phyloP scores from a whole-genome alignment of 257 asterid genomes.

The Solanum chilense region DNA sequence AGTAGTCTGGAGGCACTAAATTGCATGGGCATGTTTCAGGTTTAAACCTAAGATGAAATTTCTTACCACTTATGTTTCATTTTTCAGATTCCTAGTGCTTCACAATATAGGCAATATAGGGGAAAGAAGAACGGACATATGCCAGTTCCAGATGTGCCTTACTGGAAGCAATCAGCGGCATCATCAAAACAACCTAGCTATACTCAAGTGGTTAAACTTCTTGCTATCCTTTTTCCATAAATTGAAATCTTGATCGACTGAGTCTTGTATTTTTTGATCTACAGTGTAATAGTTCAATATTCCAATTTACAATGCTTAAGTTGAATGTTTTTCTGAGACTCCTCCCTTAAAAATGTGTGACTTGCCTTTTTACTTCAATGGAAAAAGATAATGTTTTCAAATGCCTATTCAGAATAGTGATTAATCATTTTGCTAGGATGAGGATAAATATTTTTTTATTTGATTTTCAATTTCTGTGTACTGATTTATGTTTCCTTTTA shows the following conservation, averaged over 20 bases:
- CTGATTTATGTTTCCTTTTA: neutral
- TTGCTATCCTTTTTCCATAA: neutral
- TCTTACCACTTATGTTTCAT: neutral
- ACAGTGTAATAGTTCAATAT: neutral
- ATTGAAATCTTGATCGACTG: neutral
- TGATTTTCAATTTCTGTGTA: neutral
- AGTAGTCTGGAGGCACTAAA: neutral
- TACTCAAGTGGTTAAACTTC: constrained; percentile 35
- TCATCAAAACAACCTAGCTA: constrained; percentile 38
- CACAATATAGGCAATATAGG: constrained; percentile 50
- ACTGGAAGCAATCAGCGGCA: constrained; percentile 19
- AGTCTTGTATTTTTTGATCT: neutral
- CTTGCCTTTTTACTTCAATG: neutral
- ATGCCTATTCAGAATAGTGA: neutral
- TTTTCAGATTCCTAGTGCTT: constrained; percentile 35
- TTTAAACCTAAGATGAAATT: neutral
- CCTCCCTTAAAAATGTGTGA: neutral
- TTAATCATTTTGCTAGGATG: neutral
- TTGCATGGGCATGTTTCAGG: neutral
- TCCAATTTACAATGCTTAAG: neutral
- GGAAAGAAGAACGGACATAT: constrained; percentile 42
- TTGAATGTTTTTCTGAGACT: neutral
- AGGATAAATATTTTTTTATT: neutral
- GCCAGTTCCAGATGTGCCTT: constrained; percentile 20
- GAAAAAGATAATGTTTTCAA: neutral